Conservation (phyloP, 371 early-diverging fungal genomes). For the Saksenaea vasiformis region DNA sequence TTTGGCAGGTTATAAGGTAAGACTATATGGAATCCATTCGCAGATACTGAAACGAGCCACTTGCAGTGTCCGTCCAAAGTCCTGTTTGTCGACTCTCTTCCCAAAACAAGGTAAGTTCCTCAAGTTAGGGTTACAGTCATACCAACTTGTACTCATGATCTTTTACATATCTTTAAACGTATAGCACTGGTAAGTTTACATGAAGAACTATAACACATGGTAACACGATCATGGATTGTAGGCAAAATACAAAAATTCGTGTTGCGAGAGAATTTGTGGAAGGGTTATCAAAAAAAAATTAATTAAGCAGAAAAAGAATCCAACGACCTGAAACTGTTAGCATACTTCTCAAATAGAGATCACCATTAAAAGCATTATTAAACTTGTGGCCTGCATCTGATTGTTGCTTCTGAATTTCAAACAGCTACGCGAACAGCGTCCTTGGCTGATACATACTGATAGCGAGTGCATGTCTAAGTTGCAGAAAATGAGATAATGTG, state of each 20-base stretch:
- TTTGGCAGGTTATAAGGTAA: conserved; percentile 58
- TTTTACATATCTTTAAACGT: not conserved
- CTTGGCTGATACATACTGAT: no score
- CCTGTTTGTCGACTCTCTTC: conserved; percentile 25
- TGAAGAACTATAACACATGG: not conserved
- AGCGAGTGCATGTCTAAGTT: no score
- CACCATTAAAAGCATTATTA: no score
- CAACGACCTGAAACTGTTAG: no score
- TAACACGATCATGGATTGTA: not conserved
- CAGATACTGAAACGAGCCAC: not conserved
- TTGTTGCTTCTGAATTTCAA: no score
- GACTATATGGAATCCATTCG: not conserved
- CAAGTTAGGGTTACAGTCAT: not conserved
- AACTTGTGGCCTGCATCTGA: no score
- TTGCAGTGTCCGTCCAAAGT: conserved; percentile 37
- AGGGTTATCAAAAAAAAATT: conserved; percentile 20
- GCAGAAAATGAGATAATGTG: no score
- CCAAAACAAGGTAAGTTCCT: conserved; percentile 36
- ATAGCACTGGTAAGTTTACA: conserved; percentile 27
- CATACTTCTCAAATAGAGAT: no score
- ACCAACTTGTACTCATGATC: not conserved
- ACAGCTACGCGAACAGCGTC: no score
- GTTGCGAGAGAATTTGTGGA: conserved; percentile 25
- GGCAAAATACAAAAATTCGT: conserved; percentile 45
- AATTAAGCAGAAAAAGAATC: conserved; percentile 11